Evolutionary conservation across 2,329 filamentous ascomycete genomes (phyloP).

Genomic region (Fusarium sp.): DNA sequence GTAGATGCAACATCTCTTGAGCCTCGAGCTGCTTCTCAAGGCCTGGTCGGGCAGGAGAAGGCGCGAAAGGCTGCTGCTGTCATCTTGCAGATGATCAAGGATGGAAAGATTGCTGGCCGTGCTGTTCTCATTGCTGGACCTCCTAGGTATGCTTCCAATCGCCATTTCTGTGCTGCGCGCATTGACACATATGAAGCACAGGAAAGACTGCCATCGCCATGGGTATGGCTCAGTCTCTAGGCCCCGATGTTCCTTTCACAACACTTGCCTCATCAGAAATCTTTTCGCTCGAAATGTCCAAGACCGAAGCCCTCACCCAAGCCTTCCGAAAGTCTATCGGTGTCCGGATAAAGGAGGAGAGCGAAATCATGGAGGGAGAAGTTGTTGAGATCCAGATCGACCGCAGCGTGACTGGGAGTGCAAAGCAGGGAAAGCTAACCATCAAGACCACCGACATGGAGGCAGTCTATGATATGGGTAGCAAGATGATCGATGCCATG

Average conservation of each 20-base stretch:
- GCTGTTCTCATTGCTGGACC: conserved; percentile 95
- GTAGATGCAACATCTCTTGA: conserved; percentile 93
- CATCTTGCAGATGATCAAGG: conserved; percentile 98
- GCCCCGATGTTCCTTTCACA: conserved; percentile 94
- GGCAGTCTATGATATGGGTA: conserved; percentile 98
- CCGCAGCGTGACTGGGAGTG: conserved; percentile 92
- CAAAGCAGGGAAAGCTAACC: conserved; percentile 98
- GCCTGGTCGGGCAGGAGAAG: conserved; percentile 95
- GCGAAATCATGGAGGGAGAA: conserved; percentile 98
- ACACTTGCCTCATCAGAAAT: conserved; percentile 96
- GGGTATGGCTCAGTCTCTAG: conserved; percentile 97
- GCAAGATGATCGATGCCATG: conserved; percentile 99
- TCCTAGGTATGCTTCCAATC: conserved; percentile 67
- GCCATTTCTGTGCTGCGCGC: background rate
- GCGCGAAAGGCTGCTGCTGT: conserved; percentile 95
- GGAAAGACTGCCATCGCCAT: conserved; percentile 99
- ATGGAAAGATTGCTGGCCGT: conserved; percentile 96
- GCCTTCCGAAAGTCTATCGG: conserved; percentile 99
- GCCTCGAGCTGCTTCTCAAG: conserved; percentile 85
- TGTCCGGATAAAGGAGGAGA: conserved; percentile 98
- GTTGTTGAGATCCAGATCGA: conserved; percentile 99
- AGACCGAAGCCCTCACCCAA: conserved; percentile 97
- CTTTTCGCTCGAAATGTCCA: conserved; percentile 99
- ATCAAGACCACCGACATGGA: conserved; percentile 99
- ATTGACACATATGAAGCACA: conserved; percentile 66